Evolutionary conservation across 148 eudicot species (phyloP), one percentile per base, ranked within the genome.

Genomic region (Dysphania ambrosioides): DNA sequence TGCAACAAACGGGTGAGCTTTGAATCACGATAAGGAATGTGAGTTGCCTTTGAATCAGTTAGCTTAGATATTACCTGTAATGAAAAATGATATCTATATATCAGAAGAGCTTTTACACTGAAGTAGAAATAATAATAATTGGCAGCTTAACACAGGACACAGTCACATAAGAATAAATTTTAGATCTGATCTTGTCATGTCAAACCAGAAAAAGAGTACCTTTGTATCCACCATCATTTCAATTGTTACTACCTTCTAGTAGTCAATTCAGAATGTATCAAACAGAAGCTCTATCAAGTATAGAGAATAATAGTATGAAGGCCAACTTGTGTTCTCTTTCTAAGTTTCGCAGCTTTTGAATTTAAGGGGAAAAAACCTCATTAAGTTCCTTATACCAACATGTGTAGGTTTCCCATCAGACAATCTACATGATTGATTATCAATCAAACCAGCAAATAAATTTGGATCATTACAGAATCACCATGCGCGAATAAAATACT

Each of bases 1-100:
- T 91, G 96, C 81, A 91, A 78, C 76, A 91, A 79, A 38, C 96
- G 88, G 35, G 96, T 91, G 30, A 91, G 88, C 79, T 91, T 91
- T 13, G 96, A 91, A 83, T 91, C 93, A 78, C 96, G 83, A 69
- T 78, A 91, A 26, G 96, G 96, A 68, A 91, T 79, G 78, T 91
- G 96, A 75, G 89, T 67, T 68, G 91, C 82, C 82, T 87, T 91
- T 31, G 85, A 91, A 76, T 91, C 93, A 79, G 86, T 90, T 70
- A 90, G 79, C 79, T 90, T 90, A 47, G 87, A 85, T 63, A 90
- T 90, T 47, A 90, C 96, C 96, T 90, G 38, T 27, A 74, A 18
- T 18, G 44, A 57, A 32, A 27, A 63, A 49, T 3, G 67, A 75
- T 44, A n/a, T n/a, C n/a, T n/a, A n/a, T n/a, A n/a, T n/a, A n/a